These are phyloP conservation scores for Osmanthus fragrans DNA, from an alignment of 257 asterid species.

Conservation along the genomic window DNA sequence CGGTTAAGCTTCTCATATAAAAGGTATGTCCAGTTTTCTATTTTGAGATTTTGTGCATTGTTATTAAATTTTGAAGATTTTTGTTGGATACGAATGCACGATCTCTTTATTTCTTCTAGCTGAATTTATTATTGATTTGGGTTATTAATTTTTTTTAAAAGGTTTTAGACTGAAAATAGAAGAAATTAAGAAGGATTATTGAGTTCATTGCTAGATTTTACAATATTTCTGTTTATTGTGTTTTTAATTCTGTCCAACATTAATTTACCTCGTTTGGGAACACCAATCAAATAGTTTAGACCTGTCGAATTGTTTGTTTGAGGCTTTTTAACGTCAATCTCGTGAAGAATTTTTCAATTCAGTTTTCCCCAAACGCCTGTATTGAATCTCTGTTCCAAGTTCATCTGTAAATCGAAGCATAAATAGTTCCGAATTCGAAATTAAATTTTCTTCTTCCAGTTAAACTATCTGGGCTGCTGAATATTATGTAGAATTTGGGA, in stretches of 20 bases:
- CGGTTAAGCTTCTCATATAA: background rate
- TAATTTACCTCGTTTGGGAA: background rate
- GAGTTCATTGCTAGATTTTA: background rate
- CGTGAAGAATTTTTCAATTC: background rate
- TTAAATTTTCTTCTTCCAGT: background rate
- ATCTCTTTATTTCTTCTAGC: background rate
- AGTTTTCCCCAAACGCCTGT: background rate
- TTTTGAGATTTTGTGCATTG: background rate
- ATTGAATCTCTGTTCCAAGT: background rate
- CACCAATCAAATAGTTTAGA: background rate
- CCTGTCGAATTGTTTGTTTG: background rate
- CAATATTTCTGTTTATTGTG: background rate
- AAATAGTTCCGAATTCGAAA: background rate
- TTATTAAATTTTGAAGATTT: background rate
- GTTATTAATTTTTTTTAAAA: background rate
- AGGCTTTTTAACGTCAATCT: background rate
- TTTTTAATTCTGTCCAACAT: background rate
- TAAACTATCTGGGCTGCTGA: background rate
- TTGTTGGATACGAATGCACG: background rate
- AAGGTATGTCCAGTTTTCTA: background rate
- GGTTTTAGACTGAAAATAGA: background rate
- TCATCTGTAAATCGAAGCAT: background rate
- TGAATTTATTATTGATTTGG: background rate
- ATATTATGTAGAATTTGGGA: no score
- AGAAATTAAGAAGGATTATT: background rate